Conservation (phyloP, 148 eudicot genomes). For the Arbutus unedo region DNA sequence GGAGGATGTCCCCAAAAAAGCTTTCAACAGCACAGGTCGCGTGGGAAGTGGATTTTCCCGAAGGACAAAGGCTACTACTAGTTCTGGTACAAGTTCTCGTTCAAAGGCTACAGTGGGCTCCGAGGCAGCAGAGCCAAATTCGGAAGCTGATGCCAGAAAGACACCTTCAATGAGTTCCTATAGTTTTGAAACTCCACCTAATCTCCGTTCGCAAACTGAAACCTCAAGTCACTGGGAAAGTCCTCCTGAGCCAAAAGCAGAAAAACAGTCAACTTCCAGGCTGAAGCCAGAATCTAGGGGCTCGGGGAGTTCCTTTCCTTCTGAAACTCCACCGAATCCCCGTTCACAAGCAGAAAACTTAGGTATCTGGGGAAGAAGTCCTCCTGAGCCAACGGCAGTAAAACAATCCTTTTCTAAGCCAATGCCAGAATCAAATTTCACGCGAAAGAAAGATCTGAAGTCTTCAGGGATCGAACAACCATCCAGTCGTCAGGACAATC, state of each 20-base stretch:
- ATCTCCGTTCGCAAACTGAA: slow-evolving; percentile 20
- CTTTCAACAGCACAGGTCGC: slow-evolving; percentile 24
- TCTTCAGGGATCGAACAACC: slow-evolving; percentile 35
- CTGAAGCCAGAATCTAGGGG: slow-evolving; percentile 24
- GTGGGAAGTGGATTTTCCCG: slow-evolving; percentile 52
- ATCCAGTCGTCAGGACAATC: slow-evolving; percentile 4
- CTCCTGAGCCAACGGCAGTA: slow-evolving; percentile 21
- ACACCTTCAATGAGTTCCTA: slow-evolving; percentile 21
- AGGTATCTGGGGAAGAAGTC: slow-evolving; percentile 14
- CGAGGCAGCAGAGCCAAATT: slow-evolving; percentile 17
- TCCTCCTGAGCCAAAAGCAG: slow-evolving; percentile 18
- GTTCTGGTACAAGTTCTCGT: slow-evolving; percentile 29
- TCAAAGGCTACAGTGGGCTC: slow-evolving; percentile 22
- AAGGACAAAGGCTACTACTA: slow-evolving; percentile 56
- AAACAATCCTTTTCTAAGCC: slow-evolving; percentile 25
- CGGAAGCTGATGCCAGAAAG: slow-evolving; percentile 26
- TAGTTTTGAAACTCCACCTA: slow-evolving; percentile 24
- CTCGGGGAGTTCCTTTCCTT: slow-evolving; percentile 14
- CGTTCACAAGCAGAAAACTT: slow-evolving; percentile 7
- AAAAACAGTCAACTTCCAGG: slow-evolving; percentile 24
- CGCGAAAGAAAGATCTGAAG: slow-evolving; percentile 12
- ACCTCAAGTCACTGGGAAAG: slow-evolving; percentile 19
- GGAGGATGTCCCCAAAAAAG: slow-evolving; percentile 38
- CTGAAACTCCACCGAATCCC: slow-evolving; percentile 17
- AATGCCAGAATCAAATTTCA: slow-evolving; percentile 29